Base-by-base conservation (phyloP, 2,329 filamentous ascomycete genomes). In the Leptographium flavum region DNA sequence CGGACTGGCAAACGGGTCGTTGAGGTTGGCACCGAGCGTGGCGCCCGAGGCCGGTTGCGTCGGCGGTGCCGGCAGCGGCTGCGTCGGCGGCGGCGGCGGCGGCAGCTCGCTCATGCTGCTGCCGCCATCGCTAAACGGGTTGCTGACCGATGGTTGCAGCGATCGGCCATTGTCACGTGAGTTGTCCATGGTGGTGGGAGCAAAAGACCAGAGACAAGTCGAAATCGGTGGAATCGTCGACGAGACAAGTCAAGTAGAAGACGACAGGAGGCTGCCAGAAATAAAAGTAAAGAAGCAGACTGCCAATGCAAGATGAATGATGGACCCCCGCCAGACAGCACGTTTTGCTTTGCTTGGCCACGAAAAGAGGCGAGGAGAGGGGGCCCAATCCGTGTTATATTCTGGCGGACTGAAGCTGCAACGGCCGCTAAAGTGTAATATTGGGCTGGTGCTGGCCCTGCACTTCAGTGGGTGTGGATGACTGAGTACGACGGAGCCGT, bases 1-100 rank as follows among this genome's bases (percentile, higher is more conserved):
- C 1, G 67, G 68, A 39, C 65, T 72, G 39, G 59, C 55, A 50
- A 73, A 73, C 2, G 70, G 69, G 50, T 73, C 70, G n/a, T n/a
- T n/a, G 22, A 57, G 45, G 8, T 53, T 54, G 5, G 51, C 56
- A 23, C 58, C 57, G n/a, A 60, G 57, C 1, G 60, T 60, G 8
- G n/a, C 19, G 5, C 5, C 27, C n/a, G n/a, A n/a, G 1, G 15
- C 33, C 4, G 62, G 57, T 31, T 59, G 57, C 5, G 61, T n/a
- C n/a, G n/a, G n/a, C n/a, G n/a, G n/a, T n/a, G n/a, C n/a, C n/a
- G n/a, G n/a, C n/a, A n/a, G n/a, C n/a, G n/a, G n/a, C n/a, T n/a
- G n/a, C n/a, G n/a, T n/a, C n/a, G n/a, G n/a, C n/a, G n/a, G n/a
- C n/a, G n/a, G n/a, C n/a, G n/a, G n/a, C n/a, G n/a, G n/a, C n/a